Conservation (phyloP, 345 rosid species). For the Limnanthes douglasii region DNA sequence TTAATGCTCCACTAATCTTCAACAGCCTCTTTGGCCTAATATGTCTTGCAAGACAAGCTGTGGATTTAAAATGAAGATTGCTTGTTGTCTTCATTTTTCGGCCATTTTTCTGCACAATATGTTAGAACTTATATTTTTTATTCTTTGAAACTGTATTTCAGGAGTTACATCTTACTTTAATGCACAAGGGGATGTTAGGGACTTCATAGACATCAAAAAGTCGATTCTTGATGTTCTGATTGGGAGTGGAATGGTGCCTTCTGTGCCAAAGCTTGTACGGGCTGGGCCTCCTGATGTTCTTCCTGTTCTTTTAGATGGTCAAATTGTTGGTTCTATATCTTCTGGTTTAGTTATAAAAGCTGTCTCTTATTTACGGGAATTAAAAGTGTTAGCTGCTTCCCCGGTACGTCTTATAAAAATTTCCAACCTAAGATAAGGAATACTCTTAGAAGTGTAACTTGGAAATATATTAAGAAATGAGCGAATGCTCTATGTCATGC, state of each 20-base stretch:
- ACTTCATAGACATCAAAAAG: slow-evolving; percentile 49
- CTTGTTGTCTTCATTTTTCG: too few species aligned
- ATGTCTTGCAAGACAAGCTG: too few species aligned
- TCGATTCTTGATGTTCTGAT: slow-evolving; percentile 53
- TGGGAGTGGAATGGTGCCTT: slow-evolving; percentile 65
- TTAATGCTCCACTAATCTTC: too few species aligned
- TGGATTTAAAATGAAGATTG: too few species aligned
- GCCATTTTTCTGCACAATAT: too few species aligned
- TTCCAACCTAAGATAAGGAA: too few species aligned
- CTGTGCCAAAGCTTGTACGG: slow-evolving; percentile 67
- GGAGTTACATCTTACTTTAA: slow-evolving; percentile 79
- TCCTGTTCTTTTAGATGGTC: slow-evolving; percentile 84
- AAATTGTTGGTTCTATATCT: slow-evolving; percentile 56
- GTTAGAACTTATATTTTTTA: too few species aligned
- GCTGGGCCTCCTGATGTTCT: slow-evolving; percentile 80
- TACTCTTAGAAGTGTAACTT: too few species aligned
- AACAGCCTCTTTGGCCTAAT: too few species aligned
- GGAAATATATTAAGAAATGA: too few species aligned
- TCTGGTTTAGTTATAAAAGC: slow-evolving; percentile 41
- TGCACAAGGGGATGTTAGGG: slow-evolving; percentile 54
- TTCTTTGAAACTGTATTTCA: slow-evolving; percentile 19
- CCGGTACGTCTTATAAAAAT: slow-evolving; percentile 31
- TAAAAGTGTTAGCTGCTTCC: slow-evolving; percentile 70
- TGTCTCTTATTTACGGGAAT: slow-evolving; percentile 62
- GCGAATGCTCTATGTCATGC: slow-evolving; percentile 15